Percentiles rank a stretch among this genome's conserved stretches.
phyloP scores from a whole-genome alignment of 1,139 yeast genomes.

The Nakaseomyces glabratus region DNA sequence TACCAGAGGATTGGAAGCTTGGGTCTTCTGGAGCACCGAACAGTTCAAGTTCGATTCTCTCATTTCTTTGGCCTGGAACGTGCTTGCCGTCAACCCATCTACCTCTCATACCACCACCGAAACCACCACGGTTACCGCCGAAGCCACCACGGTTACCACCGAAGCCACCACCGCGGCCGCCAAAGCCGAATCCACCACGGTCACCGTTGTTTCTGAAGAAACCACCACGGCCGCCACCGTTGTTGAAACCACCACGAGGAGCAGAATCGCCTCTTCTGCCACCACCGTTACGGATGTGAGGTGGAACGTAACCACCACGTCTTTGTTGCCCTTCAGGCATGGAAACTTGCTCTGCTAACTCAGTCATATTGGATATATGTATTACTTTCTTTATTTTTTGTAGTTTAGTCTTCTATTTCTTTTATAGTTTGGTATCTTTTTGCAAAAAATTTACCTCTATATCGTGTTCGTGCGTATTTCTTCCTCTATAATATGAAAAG shows the following conservation, averaged over 20 bases:
- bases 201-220: slow-evolving; percentile 18
- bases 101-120: slow-evolving; percentile 35
- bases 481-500: no score
- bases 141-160: slow-evolving; percentile 19
- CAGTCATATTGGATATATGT: slow-evolving; percentile 33
- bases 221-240: slow-evolving; percentile 24
- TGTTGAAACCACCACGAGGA: slow-evolving; percentile 15
- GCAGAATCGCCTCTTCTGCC: slow-evolving; percentile 8
- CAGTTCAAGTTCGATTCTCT: slow-evolving; percentile 64
- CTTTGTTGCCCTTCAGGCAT: slow-evolving; percentile 11
- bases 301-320: slow-evolving; percentile 50
- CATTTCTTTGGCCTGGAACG: slow-evolving; percentile 69
- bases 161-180: slow-evolving; percentile 17
- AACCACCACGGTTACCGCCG: slow-evolving; percentile 30
- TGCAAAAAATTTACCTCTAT: no score
- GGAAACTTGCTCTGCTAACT: slow-evolving; percentile 36
- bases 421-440: not conserved
- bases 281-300: slow-evolving; percentile 43
- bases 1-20: slow-evolving; percentile 84
- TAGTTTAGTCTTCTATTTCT: not conserved
- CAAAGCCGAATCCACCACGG: slow-evolving; percentile 22
- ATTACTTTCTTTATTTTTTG: no score
- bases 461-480: no score
- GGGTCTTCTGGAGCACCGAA: slow-evolving; percentile 85
- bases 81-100: slow-evolving; percentile 84